These are phyloP conservation scores for Zygnema circumcarinatum DNA, from an alignment of 139 green algal species.

Conservation along the genomic window DNA sequence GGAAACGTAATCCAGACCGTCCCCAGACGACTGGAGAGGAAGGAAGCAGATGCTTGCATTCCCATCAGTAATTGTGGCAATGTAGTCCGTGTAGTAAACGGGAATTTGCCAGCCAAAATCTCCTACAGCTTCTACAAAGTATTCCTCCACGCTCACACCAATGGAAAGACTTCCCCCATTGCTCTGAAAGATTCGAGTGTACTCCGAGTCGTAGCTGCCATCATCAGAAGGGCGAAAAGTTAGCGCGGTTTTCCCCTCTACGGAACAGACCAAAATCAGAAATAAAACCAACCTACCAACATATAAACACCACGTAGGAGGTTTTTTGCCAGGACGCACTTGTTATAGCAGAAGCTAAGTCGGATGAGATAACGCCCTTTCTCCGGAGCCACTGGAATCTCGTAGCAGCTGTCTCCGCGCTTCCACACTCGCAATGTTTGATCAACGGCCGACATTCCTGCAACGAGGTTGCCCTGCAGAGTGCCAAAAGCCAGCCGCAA, in stretches of 20 bases:
- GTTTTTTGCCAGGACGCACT: too few species aligned
- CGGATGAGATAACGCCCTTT: conserved; percentile 30
- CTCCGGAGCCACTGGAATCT: conserved; percentile 11
- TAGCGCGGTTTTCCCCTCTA: too few species aligned
- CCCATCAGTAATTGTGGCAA: conserved; percentile 2
- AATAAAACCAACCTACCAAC: too few species aligned
- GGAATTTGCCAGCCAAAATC: background rate
- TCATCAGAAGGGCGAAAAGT: too few species aligned
- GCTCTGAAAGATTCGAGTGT: too few species aligned
- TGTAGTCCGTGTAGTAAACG: conserved; percentile 37
- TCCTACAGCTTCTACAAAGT: conserved; percentile 24
- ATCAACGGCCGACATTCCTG: background rate
- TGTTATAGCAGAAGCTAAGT: conserved; percentile 44
- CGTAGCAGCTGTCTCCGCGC: conserved; percentile 37
- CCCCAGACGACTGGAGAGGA: background rate
- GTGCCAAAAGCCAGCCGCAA: background rate
- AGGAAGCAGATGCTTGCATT: conserved; percentile 10
- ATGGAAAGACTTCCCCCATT: too few species aligned
- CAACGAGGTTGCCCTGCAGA: background rate
- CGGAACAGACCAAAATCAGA: too few species aligned
- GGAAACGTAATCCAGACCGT: background rate
- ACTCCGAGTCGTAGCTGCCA: too few species aligned
- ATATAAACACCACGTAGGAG: too few species aligned
- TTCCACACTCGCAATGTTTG: conserved; percentile 22
- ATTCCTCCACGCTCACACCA: conserved; percentile 32